These are phyloP conservation scores for Candida hispaniensis DNA, from an alignment of 805 yeast species.

Conservation along the genomic window DNA sequence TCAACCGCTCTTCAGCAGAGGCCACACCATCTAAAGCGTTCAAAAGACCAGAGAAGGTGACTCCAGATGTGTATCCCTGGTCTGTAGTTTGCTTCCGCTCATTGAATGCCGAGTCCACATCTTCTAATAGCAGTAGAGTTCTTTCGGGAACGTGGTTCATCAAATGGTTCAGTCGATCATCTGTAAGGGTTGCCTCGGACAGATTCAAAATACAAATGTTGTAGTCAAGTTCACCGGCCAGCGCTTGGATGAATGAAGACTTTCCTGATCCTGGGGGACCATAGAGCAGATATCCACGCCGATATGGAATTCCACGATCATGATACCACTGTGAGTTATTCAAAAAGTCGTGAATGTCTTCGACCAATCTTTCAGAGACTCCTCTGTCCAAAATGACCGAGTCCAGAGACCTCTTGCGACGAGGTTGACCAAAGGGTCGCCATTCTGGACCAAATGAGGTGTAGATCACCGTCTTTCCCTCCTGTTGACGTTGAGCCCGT, in stretches of 20 bases:
- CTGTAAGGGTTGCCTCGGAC: conserved; percentile 85
- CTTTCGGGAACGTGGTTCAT: conserved; percentile 95
- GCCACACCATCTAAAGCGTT: conserved; percentile 97
- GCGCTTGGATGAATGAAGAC: conserved; percentile 88
- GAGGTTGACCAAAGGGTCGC: conserved; percentile 95
- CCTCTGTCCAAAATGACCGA: conserved; percentile 79
- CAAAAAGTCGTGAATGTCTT: conserved; percentile 74
- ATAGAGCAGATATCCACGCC: conserved; percentile 85
- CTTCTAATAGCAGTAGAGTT: conserved; percentile 76
- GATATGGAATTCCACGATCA: conserved; percentile 92
- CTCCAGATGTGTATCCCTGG: conserved; percentile 73
- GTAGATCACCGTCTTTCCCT: conserved; percentile 87
- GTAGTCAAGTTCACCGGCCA: conserved; percentile 93
- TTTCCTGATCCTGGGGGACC: conserved; percentile 99
- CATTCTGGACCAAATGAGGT: conserved; percentile 98
- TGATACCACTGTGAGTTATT: conserved; percentile 81
- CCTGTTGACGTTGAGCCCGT: conserved; percentile 69
- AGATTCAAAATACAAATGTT: conserved; percentile 87
- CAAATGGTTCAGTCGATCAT: conserved; percentile 84
- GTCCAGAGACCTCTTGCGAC: conserved; percentile 71
- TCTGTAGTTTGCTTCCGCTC: conserved; percentile 67
- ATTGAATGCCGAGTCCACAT: conserved; percentile 91
- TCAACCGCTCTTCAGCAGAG: conserved; percentile 89
- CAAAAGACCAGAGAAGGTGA: conserved; percentile 86
- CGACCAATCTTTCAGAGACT: conserved; percentile 50